Percentiles rank a stretch among this genome's conserved stretches.
These are phyloP conservation scores for Aspergillus aculeatus DNA, from an alignment of 2,329 filamentous ascomycete species.

Conservation along the genomic window DNA sequence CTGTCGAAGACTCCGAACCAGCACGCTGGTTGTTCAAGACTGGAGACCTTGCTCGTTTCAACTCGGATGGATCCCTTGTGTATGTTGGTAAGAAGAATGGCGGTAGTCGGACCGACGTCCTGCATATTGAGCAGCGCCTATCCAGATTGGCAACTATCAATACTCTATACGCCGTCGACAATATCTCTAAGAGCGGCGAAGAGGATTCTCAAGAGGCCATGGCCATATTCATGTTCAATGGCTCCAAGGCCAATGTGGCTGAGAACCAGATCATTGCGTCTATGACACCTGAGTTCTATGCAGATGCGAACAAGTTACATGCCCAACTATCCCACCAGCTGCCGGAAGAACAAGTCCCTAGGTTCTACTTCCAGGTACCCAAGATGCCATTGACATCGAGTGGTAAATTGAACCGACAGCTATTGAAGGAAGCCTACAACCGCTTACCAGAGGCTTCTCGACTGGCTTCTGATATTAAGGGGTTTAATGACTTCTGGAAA, in stretches of 20 bases:
- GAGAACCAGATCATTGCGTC: slow-evolving; percentile 12
- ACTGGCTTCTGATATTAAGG: slow-evolving; percentile 20
- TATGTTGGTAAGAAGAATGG: slow-evolving; percentile 34
- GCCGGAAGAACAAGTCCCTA: slow-evolving; percentile 37
- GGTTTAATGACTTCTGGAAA: slow-evolving; percentile 24
- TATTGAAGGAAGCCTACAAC: slow-evolving; percentile 16
- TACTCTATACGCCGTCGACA: slow-evolving; percentile 22
- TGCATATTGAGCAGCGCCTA: slow-evolving; percentile 18
- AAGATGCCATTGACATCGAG: slow-evolving; percentile 31
- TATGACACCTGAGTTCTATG: slow-evolving; percentile 16
- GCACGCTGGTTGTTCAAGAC: slow-evolving; percentile 34
- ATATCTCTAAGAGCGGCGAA: slow-evolving; percentile 8
- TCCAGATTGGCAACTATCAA: slow-evolving; percentile 14
- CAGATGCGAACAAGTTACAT: slow-evolving; percentile 17
- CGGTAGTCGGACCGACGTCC: slow-evolving; percentile 5
- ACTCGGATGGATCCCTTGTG: slow-evolving; percentile 34
- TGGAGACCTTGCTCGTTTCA: slow-evolving; percentile 40
- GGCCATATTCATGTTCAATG: slow-evolving; percentile 24
- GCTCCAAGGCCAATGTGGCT: neutral
- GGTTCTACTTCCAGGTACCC: slow-evolving; percentile 33
- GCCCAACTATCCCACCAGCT: slow-evolving; percentile 25
- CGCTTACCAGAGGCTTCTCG: slow-evolving; percentile 11
- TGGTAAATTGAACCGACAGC: slow-evolving; percentile 35
- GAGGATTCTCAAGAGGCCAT: slow-evolving; percentile 1
- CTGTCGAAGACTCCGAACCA: neutral